Base-by-base conservation (phyloP, 1,284 basidiomycete genomes). In the Agaricales sp. region DNA sequence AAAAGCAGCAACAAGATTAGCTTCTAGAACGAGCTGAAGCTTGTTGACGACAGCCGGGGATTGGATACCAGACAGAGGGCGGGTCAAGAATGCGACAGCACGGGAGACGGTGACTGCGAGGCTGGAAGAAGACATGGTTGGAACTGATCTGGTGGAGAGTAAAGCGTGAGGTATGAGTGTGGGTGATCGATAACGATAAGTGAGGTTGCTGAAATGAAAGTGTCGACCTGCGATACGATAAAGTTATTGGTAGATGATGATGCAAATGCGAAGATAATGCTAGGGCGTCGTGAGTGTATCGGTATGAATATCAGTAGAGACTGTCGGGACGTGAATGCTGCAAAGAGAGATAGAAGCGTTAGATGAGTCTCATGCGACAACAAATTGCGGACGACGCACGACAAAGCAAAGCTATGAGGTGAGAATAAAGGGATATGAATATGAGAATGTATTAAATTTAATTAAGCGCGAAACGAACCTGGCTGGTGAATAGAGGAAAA, bases 31-130 rank as follows among this genome's bases (percentile, higher is more conserved):
- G 50, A 77, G 69, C 62, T 82, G 81, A 54, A 88, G 77, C 59
- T 78, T 79, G 59, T 74, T 69, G 62, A 87, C 68, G 53, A 77
- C 76, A 48, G 72, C 67, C 30, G 75, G 68, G 21, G 80, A 64
- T 63, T 82, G 76, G 39, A 70, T 65, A 51, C 63, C 59, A 58
- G 73, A 67, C 54, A 88, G 73, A 51, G 80, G 75, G 46, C 74
- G 73, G 43, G 80, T 85, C 63, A 88, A 71, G 69, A 78, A 85
- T 49, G 78, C 69, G 62, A 87, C 74, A 60, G 80, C 80, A 58
- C 87, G 80, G 50, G 80, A 71, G 62, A 88, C 74, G 55, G 84
- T 75, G 64, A 76, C 65, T 54, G 78, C 70, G 65, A 86, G 77
- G 57, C 68, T 74, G 56, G 71, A 64, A 54, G 73, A 71, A 58